These are phyloP conservation scores for Aspergillus proliferans DNA, from an alignment of 2,329 filamentous ascomycete genomes.

Conservation along the genomic window DNA sequence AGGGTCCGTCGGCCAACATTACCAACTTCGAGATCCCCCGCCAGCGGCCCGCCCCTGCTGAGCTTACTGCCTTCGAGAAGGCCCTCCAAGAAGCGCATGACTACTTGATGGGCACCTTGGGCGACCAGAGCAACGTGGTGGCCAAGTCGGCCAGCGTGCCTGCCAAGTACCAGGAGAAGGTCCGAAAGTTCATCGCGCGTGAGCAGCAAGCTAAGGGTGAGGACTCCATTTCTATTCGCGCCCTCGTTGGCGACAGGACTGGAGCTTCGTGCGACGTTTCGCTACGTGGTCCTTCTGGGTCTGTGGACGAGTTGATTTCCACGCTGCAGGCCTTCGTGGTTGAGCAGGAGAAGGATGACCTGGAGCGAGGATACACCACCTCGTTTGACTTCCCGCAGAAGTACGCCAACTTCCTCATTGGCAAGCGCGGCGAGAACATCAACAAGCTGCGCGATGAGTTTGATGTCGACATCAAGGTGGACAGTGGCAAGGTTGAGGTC, in stretches of 20 bases:
- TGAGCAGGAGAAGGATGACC: constrained; percentile 85
- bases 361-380: constrained; percentile 80
- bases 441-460: constrained; percentile 63
- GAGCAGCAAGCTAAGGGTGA: constrained; percentile 48
- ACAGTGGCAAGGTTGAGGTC: constrained; percentile 89
- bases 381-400: constrained; percentile 93
- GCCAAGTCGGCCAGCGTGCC: constrained; percentile 50
- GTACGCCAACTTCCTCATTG: constrained; percentile 78
- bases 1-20: constrained; percentile 38
- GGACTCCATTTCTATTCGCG: constrained; percentile 52
- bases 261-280: constrained; percentile 48
- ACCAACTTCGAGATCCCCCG: constrained; percentile 51
- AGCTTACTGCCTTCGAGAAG: constrained; percentile 52
- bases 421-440: constrained; percentile 62
- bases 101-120: constrained; percentile 48
- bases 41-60: constrained; percentile 49
- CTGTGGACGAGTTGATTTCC: constrained; percentile 63
- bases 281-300: constrained; percentile 68
- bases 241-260: constrained; percentile 41
- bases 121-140: constrained; percentile 50
- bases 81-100: constrained; percentile 54
- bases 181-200: constrained; percentile 52
- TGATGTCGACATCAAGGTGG: constrained; percentile 75
- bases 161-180: constrained; percentile 58
- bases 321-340: constrained; percentile 76